Evolutionary conservation across 202 grass and related monocot species (phyloP), one percentile per base, ranked within the genome.

Genomic region (Setaria italica): DNA sequence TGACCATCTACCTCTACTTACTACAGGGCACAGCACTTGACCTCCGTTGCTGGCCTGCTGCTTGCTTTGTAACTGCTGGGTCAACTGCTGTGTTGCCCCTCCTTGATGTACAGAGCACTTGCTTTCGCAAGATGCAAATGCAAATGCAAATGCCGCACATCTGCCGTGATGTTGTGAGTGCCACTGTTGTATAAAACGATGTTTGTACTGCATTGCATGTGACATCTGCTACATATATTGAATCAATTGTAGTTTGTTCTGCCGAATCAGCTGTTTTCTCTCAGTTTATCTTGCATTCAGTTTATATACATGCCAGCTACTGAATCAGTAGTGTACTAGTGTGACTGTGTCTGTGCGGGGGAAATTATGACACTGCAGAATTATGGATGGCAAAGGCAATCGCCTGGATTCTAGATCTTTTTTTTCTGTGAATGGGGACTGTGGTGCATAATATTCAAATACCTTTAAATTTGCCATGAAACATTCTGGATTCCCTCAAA

Each of bases 131-230:
- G 25, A 25, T 25, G 25, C 25, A 25, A 25, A 25, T 25, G 25
- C 25, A 25, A 25, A 25, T 25, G 58, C 21, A 30, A 50, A 41
- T 93, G 25, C 25, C 25, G 84, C 82, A 34, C 69, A 77, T 41
- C 8, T 63, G 35, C 49, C 62, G 15, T 65, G 32, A 62, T 42
- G 6, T 57, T 80, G 14, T 25, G 42, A 78, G 58, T 17, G 65
- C 60, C 60, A 76, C 32, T 83, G 35, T 72, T 83, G 84, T 56
- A 77, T 10, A 78, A 70, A 81, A 63, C 11, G 63, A 35, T 71
- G 63, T 54, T 7, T 89, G 45, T 35, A 35, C 16, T 71, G 62
- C 21, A 46, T 64, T 77, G 72, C 29, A 47, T 86, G 20, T 86
- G 80, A 86, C 16, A 41, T 62, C 8, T 69, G 62, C 17, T 72